phyloP scores from a whole-genome alignment of 352 stramenopile species.

The Thalassiosira allenii region DNA sequence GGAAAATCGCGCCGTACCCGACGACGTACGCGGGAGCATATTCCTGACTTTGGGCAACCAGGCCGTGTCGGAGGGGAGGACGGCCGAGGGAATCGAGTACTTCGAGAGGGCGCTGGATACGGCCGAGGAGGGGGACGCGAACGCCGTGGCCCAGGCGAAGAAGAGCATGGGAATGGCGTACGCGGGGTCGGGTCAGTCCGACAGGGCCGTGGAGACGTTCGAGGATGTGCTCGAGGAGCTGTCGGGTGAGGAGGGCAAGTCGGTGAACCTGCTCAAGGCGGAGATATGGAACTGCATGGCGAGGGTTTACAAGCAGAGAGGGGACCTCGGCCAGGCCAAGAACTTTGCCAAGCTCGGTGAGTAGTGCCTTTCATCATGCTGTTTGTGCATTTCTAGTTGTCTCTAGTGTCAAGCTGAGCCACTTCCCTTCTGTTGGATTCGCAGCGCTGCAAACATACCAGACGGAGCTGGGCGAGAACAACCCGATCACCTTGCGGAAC shows the following conservation, averaged over 20 bases:
- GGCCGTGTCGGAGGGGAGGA: slow-evolving; percentile 16
- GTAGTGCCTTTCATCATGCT: neutral
- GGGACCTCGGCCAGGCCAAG: slow-evolving; percentile 38
- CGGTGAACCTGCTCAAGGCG: slow-evolving; percentile 19
- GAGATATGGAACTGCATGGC: slow-evolving; percentile 49
- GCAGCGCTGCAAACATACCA: slow-evolving; percentile 49
- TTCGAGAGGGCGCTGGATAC: slow-evolving; percentile 37
- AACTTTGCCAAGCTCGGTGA: slow-evolving; percentile 57
- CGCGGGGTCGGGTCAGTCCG: slow-evolving; percentile 22
- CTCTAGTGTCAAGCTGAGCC: neutral
- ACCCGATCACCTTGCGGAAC: slow-evolving; percentile 40
- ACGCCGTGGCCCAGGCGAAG: slow-evolving; percentile 30
- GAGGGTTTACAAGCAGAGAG: slow-evolving; percentile 33
- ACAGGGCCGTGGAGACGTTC: slow-evolving; percentile 28
- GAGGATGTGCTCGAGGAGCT: slow-evolving; percentile 44
- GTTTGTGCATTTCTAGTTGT: neutral
- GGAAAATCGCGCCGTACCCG: slow-evolving; percentile 3
- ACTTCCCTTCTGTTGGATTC: neutral
- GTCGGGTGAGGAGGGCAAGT: slow-evolving; percentile 24
- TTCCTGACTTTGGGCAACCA: slow-evolving; percentile 36
- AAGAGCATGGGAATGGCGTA: slow-evolving; percentile 42
- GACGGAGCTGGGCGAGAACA: slow-evolving; percentile 31
- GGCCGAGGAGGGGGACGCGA: slow-evolving; percentile 20
- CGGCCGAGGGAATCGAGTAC: slow-evolving; percentile 30
- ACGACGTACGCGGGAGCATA: slow-evolving; percentile 33